phyloP scores from a whole-genome alignment of 139 green algal genomes.

The Chlamydomonas incerta region DNA sequence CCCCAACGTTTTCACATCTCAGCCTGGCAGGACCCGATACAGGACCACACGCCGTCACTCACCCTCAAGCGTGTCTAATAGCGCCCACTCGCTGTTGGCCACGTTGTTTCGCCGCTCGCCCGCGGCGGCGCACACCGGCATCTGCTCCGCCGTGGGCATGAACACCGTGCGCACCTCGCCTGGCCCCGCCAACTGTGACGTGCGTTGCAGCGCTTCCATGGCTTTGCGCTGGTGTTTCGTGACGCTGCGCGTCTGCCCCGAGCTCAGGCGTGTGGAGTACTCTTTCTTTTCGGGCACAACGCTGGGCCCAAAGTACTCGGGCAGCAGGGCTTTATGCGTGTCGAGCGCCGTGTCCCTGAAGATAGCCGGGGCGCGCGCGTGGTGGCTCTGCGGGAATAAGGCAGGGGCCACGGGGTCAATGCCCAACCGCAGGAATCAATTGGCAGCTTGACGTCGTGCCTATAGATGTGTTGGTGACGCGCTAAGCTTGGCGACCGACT shows the following conservation, averaged over 20 bases:
- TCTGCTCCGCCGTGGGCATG: constrained; percentile 29
- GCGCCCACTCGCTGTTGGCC: constrained; percentile 30
- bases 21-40: no score
- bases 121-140: constrained; percentile 30
- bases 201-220: background rate
- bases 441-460: no score
- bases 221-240: background rate
- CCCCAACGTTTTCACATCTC: no score
- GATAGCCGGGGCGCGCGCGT: background rate
- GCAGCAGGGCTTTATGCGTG: constrained; percentile 1
- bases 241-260: background rate
- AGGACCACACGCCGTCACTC: no score
- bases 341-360: constrained; percentile 20
- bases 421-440: background rate
- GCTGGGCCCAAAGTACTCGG: constrained; percentile 17
- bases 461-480: no score
- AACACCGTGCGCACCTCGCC: constrained; percentile 36
- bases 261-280: constrained; percentile 1
- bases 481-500: no score
- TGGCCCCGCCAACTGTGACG: background rate
- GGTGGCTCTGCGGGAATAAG: constrained; percentile 35
- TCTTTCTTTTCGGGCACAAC: background rate
- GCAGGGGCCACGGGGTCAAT: no score
- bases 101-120: constrained; percentile 28
- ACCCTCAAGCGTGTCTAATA: constrained; percentile 33